These are phyloP conservation scores for Plasmodium billcollinsi DNA, from an alignment of 169 alveolate species.

Conservation along the genomic window DNA sequence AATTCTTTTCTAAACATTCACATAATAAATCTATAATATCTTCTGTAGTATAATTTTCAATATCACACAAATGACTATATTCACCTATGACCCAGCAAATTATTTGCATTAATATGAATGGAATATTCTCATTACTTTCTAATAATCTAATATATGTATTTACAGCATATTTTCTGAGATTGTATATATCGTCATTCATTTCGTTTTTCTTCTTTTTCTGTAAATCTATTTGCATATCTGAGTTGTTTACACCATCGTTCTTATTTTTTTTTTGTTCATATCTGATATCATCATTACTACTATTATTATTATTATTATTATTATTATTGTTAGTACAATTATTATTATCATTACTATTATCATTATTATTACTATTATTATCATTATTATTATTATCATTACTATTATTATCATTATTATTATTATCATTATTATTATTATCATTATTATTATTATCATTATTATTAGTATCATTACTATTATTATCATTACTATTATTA, in stretches of 20 bases:
- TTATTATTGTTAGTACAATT: neutral
- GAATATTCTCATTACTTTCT: constrained; percentile 69
- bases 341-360: neutral
- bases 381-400: neutral
- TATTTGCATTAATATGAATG: constrained; percentile 71
- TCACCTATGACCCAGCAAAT: constrained; percentile 75
- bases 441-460: neutral
- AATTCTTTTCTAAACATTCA: constrained; percentile 72
- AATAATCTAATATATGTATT: constrained; percentile 63
- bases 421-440: neutral
- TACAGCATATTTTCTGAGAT: constrained; percentile 72
- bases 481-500: neutral
- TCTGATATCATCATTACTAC: neutral
- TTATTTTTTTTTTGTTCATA: neutral
- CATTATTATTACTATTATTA: neutral
- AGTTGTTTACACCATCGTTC: neutral
- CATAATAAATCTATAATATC: constrained; percentile 74
- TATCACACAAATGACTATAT: constrained; percentile 64
- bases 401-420: neutral
- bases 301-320: neutral
- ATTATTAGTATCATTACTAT: neutral
- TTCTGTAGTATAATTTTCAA: constrained; percentile 67
- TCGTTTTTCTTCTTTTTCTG: constrained; percentile 14
- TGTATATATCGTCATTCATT: constrained; percentile 41
- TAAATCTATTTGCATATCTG: neutral